phyloP scores from a whole-genome alignment of 2,329 filamentous ascomycete species.

The Cladosporium halotolerans region DNA sequence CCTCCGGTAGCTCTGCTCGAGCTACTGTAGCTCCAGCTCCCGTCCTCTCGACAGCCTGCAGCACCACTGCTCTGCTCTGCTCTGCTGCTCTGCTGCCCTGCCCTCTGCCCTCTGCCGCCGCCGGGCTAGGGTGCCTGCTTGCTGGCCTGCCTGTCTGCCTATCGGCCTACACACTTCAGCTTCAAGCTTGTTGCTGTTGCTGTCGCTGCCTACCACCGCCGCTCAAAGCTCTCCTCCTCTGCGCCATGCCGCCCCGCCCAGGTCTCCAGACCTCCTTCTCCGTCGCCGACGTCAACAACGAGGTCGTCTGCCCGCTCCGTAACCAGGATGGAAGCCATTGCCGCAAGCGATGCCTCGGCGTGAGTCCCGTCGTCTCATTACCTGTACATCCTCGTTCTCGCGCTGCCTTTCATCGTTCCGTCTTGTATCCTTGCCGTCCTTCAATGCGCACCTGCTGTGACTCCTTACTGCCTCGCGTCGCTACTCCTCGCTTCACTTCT shows the following conservation, averaged over 20 bases:
- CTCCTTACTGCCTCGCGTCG: constrained; percentile 1
- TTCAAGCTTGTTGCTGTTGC: background rate
- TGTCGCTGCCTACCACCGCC: constrained; percentile 1
- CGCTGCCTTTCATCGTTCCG: background rate
- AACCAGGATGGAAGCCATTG: constrained; percentile 97
- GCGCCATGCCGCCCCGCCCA: constrained; percentile 78
- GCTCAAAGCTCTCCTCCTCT: background rate
- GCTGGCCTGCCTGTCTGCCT: background rate
- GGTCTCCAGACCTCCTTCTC: constrained; percentile 86
- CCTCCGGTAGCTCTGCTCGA: background rate
- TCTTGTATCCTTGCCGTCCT: background rate
- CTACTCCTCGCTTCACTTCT: background rate
- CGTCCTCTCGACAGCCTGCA: background rate
- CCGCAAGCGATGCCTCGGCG: constrained; percentile 94
- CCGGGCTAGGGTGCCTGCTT: constrained; percentile 5
- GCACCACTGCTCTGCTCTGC: background rate
- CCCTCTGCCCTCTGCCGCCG: background rate
- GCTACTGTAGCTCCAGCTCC: background rate
- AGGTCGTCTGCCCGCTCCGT: constrained; percentile 91
- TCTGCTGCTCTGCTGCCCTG: background rate
- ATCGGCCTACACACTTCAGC: constrained; percentile 9
- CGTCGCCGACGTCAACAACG: constrained; percentile 85
- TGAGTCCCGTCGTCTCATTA: constrained; percentile 53
- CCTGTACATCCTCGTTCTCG: background rate
- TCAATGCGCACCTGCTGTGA: constrained; percentile 5